Evolutionary conservation across 108 stramenopile genomes (phyloP), one percentile per base, ranked within the genome.

Genomic region (Bacterosira constricta): DNA sequence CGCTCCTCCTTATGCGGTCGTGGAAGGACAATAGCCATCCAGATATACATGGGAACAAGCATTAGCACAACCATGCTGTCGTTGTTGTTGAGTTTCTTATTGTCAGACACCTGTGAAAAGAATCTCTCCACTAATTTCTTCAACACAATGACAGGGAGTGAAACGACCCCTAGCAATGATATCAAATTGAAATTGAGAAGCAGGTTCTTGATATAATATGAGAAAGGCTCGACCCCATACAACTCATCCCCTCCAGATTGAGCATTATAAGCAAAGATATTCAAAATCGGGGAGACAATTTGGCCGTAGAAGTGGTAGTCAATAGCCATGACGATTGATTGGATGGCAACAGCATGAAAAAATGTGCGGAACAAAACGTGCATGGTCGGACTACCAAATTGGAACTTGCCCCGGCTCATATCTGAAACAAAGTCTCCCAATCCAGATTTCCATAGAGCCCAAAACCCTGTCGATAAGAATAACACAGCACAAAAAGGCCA

Each of bases 1-100:
- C 92, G 81, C 77, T 99, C 98, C 52, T 99, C 98, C 75, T 99
- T 99, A 86, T 99, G 98, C 1, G 99, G 96, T 47, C 97, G 81
- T 31, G 90, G 77, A 42, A 86, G 67, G 21, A 98, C 86, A 12
- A 98, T 68, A 1, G 54, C 78, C 54, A 97, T 42, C 97, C 98
- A 98, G 13, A 94, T 26, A 42, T 86, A 87, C 56, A 90, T 79
- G 9, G 92, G 91, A 10, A 73, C 25, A 9, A 88, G 62, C 23
- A 83, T 21, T 4, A 79, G 26, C 2, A 85, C 21, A 52, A 85
- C 61, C 17, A 41, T 49, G 44, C 47, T 32, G 13, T 65, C 63
- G 4, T 18, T 37, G 31, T 0, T 27, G 15, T 23, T 61, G 23
- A 13, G 34, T 63, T 1, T 11, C 11, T 34, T 17, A 30, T 47